Conservation (phyloP, 768 basidiomycete species). For the Lactifluus echinatus region DNA sequence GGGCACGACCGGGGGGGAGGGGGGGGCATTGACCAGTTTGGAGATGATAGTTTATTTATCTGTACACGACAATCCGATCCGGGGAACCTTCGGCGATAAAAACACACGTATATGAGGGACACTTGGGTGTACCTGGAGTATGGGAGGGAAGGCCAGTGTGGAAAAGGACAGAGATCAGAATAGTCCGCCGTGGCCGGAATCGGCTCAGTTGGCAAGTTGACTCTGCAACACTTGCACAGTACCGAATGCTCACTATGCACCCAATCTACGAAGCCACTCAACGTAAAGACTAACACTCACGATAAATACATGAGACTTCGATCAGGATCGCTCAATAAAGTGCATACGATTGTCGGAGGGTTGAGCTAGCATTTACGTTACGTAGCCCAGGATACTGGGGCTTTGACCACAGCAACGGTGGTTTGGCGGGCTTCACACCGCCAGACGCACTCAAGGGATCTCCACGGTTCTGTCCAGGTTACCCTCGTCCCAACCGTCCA, state of each 20-base stretch:
- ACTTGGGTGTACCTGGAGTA: slow-evolving; percentile 50
- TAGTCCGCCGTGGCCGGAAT: slow-evolving; percentile 32
- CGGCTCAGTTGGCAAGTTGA: not conserved
- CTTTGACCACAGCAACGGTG: not conserved
- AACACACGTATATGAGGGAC: slow-evolving; percentile 44
- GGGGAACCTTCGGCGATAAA: slow-evolving; percentile 52
- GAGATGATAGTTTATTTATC: slow-evolving; percentile 38
- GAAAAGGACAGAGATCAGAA: slow-evolving; percentile 63
- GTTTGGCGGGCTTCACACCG: not conserved
- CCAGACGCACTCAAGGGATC: not conserved
- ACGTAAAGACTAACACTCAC: slow-evolving; percentile 32
- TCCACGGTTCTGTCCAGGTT: not conserved
- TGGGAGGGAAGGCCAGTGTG: slow-evolving; percentile 56
- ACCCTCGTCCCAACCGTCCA: not conserved
- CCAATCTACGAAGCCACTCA: not conserved
- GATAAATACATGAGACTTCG: slow-evolving; percentile 51
- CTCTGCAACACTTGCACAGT: slow-evolving; percentile 30
- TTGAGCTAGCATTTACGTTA: no score
- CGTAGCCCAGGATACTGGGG: no score
- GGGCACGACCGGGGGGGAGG: no score
- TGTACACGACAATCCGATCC: slow-evolving; percentile 39
- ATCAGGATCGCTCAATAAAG: slow-evolving; percentile 48
- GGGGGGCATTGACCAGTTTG: not conserved
- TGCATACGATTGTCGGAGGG: slow-evolving; percentile 1
- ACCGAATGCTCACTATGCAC: not conserved